Base-by-base conservation (phyloP, 2,329 filamentous ascomycete species). In the Lizonia empirigonia region DNA sequence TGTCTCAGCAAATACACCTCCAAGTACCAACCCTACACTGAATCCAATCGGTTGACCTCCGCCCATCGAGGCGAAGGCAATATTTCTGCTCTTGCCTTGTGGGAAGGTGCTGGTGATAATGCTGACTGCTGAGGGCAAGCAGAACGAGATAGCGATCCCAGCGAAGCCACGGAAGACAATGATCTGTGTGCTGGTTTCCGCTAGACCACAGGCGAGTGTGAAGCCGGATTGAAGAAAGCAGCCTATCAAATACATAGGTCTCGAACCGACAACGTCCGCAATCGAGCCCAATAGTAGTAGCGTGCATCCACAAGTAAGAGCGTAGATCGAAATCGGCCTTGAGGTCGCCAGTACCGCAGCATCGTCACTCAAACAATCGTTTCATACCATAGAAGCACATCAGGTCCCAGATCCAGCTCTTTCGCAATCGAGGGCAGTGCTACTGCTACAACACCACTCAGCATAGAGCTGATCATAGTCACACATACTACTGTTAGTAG, bases 21-120 rank as follows among this genome's bases (percentile, higher is more conserved):
- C 78, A 3, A 84, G 66, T 0, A 79, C 73, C 3, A 84, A 70
- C 0, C 82, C 81, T 0, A 82, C 36, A 5, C 60, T 76, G 48
- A 81, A 83, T 0, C 81, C 82, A 8, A 83, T 57, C 0, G 80
- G 79, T 49, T 81, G 79, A 2, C 76, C 76, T 9, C 75, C 72
- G 2, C 82, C 80, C 58, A 82, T 69, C 9, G 73, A 75, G 0
- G 80, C 76, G 56, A 83, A 82, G 0, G 75, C 80, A 8, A 82
- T 67, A 53, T 84, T 83, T 3, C 81, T 71, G 19, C 71, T 63
- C 53, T 74, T 75, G 1, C 79, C 80, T n/a, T 70, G 62, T 1
- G 77, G 75, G 22, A 81, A 76, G 1, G 74, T 76, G 26, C 69
- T 73, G 0, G 79, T 78, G 49, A 83, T 76, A 38, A 82, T 75